Evolutionary conservation across 805 yeast genomes (phyloP), one percentile per base, ranked within the genome.

Genomic region (Ogataea methanolica): DNA sequence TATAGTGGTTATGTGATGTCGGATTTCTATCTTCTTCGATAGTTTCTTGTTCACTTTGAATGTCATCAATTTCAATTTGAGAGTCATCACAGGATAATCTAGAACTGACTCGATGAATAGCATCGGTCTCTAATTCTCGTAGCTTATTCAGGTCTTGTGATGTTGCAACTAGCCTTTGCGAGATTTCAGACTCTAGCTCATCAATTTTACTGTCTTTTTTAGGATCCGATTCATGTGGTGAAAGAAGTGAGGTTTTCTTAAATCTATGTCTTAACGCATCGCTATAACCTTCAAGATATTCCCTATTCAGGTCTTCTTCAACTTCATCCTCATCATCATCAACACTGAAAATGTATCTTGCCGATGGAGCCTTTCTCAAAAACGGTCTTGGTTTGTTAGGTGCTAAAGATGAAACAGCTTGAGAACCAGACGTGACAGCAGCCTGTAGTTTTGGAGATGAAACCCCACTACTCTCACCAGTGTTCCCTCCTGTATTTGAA

Each of bases 271-370:
- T 75, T 43, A 86, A 59, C 0, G 91, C 94, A 64, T 85, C 94
- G 38, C 75, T 76, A 57, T 79, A 80, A 0, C 94, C 94, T 58
- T 85, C 95, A 33, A 81, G 56, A 58, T 85, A 87, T 52, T 79
- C 78, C 22, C 80, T 63, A 49, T 75, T 78, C 45, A 75, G 64
- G 53, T 79, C 86, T 16, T 76, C 79, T 50, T 80, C 85, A 16
- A 82, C 74, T 52, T 88, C 96, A 52, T 79, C 78, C 39, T 85
- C 79, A 57, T 85, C 89, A 63, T 88, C 96, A 61, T 88, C 96
- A 0, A 88, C 95, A 34, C 90, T 82, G 61, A 83, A 88, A 0
- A 85, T 70, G 47, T 67, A 68, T 46, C 61, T 63, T 2, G 65
- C 46, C 5, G 65, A 58, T 2, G 67, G 56, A 22, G 61, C 60